Base-by-base conservation (phyloP, 371 early-diverging fungal species). In the Mucor plumbeus region DNA sequence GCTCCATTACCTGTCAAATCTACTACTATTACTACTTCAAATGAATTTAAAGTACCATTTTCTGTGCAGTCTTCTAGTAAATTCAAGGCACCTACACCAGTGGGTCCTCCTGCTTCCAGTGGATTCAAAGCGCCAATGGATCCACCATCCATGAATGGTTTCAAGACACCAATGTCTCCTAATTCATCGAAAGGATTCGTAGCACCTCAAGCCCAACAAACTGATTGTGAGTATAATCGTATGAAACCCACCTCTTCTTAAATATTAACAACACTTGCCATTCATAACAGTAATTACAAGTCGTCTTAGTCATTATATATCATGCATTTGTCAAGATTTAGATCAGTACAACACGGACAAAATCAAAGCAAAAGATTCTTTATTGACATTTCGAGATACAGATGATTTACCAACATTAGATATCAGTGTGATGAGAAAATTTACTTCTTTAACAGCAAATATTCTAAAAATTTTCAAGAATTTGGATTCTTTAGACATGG, bases 221-320 rank as follows among this genome's bases (percentile, higher is more conserved):
- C 33, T 15, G 55, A 50, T 36, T 53, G 69, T 68, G 47, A 63
- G 63, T 41, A 14, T 9, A 54, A 3, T 26, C 3, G 1, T 26
- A 26, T 26, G 3, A 26, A 26, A 26, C 3, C 26, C 26, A 26
- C 3, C 26, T 26, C 3, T 26, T 26, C 26, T 26, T 26, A 26
- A 26, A 26, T 26, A 26, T 26, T 26, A 26, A 26, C 26, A 1
- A 26, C 3, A 26, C 26, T 26, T 26, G 26, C 26, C 26, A 26
- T 44, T 2, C 35, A 53, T 11, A 31, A 26, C 31, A 72, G 72
- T 65, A 10, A 44, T 47, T 5, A 43, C 62, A 19, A 65, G 55
- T 50, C 50, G 73, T 35, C 33, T 73, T 21, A 36, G 54, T 1
- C 69, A 73, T 35, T 73, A 73, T 40, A 65, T 73, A 4, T 40